Evolutionary conservation across 2,329 filamentous ascomycete genomes (phyloP).

Genomic region (Alternaria triticimaculans): DNA sequence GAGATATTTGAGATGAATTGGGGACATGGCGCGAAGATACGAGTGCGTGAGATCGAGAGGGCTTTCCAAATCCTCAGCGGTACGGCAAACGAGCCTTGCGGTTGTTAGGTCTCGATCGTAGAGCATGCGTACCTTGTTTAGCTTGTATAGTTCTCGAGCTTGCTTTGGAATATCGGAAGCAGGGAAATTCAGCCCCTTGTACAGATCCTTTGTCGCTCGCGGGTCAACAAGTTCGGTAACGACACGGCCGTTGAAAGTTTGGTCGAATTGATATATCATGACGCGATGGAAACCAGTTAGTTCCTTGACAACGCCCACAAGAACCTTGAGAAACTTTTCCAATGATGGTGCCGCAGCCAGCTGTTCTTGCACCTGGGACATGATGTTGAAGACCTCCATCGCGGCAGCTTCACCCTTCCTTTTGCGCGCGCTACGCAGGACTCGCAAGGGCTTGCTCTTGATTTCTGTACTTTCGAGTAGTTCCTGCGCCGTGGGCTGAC

Average conservation of each 20-base stretch:
- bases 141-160: conserved; percentile 84
- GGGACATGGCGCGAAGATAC: conserved; percentile 88
- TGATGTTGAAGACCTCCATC: conserved; percentile 90
- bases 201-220: conserved; percentile 78
- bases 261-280: conserved; percentile 92
- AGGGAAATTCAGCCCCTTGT: conserved; percentile 87
- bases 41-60: conserved; percentile 85
- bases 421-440: conserved; percentile 76
- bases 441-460: conserved; percentile 76
- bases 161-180: conserved; percentile 87
- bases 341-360: conserved; percentile 74
- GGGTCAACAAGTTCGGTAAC: conserved; percentile 88
- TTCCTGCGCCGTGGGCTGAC: conserved; percentile 76
- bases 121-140: conserved; percentile 86
- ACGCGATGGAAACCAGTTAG: conserved; percentile 89
- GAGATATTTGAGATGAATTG: conserved; percentile 87
- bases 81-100: conserved; percentile 80
- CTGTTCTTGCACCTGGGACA: conserved; percentile 91
- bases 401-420: conserved; percentile 78
- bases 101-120: conserved; percentile 85
- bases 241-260: conserved; percentile 80
- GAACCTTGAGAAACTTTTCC: conserved; percentile 76
- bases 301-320: conserved; percentile 87
- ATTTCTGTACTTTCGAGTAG: conserved; percentile 77
- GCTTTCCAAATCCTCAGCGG: conserved; percentile 72